Evolutionary conservation across 83 land plant species (phyloP).

Genomic region (Thuja plicata): DNA sequence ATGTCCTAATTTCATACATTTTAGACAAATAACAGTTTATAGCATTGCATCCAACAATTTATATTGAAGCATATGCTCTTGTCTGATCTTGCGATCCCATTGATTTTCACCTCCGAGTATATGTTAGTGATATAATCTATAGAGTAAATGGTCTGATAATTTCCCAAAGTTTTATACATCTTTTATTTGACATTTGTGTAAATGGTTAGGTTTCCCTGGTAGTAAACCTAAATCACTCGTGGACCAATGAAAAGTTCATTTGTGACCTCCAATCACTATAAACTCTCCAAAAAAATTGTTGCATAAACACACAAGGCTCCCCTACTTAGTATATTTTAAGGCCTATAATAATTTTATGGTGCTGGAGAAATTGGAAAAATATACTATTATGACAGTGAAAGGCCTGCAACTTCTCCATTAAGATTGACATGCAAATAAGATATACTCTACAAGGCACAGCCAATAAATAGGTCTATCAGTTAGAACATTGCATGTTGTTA

Average conservation of each 20-base stretch:
- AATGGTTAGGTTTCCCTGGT: too few species aligned
- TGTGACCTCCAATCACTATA: not conserved
- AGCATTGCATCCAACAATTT: too few species aligned
- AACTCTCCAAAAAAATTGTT: not conserved
- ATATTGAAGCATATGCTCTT: too few species aligned
- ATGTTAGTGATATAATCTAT: not conserved
- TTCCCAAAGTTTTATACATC: not conserved
- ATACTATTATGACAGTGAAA: too few species aligned
- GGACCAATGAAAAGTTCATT: not conserved
- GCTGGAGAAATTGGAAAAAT: not conserved
- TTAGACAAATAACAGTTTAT: too few species aligned
- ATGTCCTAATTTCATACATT: constrained; percentile 48
- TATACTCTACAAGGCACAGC: too few species aligned
- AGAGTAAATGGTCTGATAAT: not conserved
- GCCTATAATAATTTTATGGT: not conserved
- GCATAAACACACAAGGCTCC: not conserved
- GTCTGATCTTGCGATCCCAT: too few species aligned
- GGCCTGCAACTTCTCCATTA: too few species aligned
- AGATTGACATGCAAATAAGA: too few species aligned
- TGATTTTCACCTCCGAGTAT: not conserved
- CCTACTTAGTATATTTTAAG: not conserved
- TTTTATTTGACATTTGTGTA: not conserved
- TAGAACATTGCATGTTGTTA: too few species aligned
- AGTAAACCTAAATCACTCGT: not conserved
- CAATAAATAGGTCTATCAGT: too few species aligned